These are phyloP conservation scores for Chaetomiaceae sp. DNA, from an alignment of 2,329 filamentous ascomycete genomes.

Conservation along the genomic window DNA sequence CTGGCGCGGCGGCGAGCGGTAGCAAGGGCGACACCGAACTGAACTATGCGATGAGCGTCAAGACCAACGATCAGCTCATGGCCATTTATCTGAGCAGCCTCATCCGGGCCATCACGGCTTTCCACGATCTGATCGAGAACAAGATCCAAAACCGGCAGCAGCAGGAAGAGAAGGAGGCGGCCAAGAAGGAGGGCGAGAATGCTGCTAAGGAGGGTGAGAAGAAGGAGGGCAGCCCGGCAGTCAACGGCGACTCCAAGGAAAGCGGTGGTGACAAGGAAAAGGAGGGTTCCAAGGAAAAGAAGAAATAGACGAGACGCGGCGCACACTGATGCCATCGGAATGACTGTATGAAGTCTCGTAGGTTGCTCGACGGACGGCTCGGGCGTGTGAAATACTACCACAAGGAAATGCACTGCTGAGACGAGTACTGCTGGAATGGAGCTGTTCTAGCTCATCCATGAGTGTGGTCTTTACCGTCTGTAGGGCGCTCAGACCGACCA, in stretches of 20 bases:
- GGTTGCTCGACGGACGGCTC: conserved; percentile 18
- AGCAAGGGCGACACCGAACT: conserved; percentile 71
- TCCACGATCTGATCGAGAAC: conserved; percentile 99
- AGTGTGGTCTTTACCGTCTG: too few relatives aligned
- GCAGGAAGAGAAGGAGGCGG: conserved; percentile 86
- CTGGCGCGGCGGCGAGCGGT: conserved; percentile 53
- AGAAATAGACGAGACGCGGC: conserved; percentile 35
- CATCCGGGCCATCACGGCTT: conserved; percentile 95
- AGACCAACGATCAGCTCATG: conserved; percentile 99
- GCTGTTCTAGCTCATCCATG: too few relatives aligned
- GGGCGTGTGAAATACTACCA: conserved; percentile 28
- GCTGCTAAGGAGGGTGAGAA: conserved; percentile 55
- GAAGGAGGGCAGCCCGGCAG: conserved; percentile 45
- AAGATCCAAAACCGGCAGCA: conserved; percentile 99
- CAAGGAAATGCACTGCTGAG: too few relatives aligned
- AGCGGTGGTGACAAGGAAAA: conserved; percentile 36
- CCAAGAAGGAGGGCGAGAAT: conserved; percentile 67
- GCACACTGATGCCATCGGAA: conserved; percentile 20
- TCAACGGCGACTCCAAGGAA: conserved; percentile 44
- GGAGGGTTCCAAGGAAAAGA: conserved; percentile 46
- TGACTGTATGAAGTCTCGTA: conserved; percentile 27
- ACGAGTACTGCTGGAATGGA: too few relatives aligned
- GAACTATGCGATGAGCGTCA: conserved; percentile 94
- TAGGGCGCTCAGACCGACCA: too few relatives aligned
- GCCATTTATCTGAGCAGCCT: conserved; percentile 94